Percentiles rank a stretch among this genome's conserved stretches.
Evolutionary conservation across 805 yeast genomes (phyloP).

Genomic region (Yamadazyma sp.): DNA sequence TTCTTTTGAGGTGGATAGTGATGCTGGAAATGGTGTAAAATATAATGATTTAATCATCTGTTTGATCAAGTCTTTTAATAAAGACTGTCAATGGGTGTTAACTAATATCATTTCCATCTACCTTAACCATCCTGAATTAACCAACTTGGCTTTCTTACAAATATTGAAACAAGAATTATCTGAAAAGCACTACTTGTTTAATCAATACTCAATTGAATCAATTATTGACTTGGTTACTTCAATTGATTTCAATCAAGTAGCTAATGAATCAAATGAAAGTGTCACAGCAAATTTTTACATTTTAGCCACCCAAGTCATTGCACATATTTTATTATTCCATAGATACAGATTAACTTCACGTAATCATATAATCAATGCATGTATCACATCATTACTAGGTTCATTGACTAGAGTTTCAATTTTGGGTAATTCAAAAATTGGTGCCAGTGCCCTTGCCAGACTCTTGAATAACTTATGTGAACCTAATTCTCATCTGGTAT

Average conservation of each 20-base stretch:
- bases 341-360: conserved; percentile 69
- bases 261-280: conserved; percentile 14
- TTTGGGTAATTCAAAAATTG: conserved; percentile 10
- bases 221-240: conserved; percentile 40
- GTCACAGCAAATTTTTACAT: no score
- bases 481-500: conserved; percentile 45
- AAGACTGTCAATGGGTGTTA: conserved; percentile 5
- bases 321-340: conserved; percentile 63
- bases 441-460: conserved; percentile 45
- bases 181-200: conserved; percentile 53
- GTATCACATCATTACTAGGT: conserved; percentile 48
- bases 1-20: conserved; percentile 15
- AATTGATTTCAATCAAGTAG: conserved; percentile 8
- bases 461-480: conserved; percentile 69
- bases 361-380: conserved; percentile 59
- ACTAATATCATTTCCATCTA: not conserved
- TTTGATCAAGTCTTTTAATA: conserved; percentile 15
- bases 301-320: conserved; percentile 46
- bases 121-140: no score
- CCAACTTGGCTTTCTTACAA: not conserved
- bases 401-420: conserved; percentile 46
- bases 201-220: conserved; percentile 65
- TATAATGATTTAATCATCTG: conserved; percentile 20
- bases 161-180: conserved; percentile 27
- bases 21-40: conserved; percentile 10